A percentile compares a stretch with the other conserved stretches of the same genome.
These are phyloP conservation scores for Rhododendron williamsianum DNA, from an alignment of 148 eudicot genomes.

Conservation along the genomic window DNA sequence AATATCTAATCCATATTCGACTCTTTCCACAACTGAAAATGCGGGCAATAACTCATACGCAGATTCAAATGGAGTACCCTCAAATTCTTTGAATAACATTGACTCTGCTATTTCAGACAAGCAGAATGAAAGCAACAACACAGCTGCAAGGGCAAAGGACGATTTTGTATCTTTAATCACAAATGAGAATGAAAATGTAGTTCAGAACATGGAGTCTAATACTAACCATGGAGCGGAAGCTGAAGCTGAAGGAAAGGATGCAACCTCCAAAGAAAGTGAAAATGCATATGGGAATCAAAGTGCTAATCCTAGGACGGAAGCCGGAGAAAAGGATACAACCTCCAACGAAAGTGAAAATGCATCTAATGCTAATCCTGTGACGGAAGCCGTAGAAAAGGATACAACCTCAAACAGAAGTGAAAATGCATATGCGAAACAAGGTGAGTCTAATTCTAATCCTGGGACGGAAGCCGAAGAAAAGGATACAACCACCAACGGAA, in stretches of 20 bases:
- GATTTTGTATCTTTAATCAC: constrained; percentile 18
- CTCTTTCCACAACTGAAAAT: constrained; percentile 22
- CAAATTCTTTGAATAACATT: constrained; percentile 12
- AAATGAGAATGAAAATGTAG: not conserved
- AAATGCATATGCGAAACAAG: not conserved
- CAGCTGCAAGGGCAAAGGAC: constrained; percentile 9
- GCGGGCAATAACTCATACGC: not conserved
- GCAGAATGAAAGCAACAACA: constrained; percentile 7
- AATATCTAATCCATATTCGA: constrained; percentile 10
- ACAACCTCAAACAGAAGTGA: constrained; percentile 1
- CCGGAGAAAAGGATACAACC: not conserved
- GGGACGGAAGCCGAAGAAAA: constrained; percentile 6
- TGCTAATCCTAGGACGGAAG: not conserved
- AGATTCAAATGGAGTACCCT: constrained; percentile 15
- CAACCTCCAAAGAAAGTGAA: constrained; percentile 1
- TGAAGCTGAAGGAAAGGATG: constrained; percentile 7
- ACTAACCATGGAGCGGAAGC: constrained; percentile 3
- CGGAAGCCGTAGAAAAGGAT: constrained; percentile 1
- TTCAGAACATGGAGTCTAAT: constrained; percentile 3
- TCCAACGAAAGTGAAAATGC: not conserved
- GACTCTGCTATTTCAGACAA: not conserved
- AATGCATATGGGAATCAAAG: not conserved
- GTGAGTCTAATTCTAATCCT: constrained; percentile 9
- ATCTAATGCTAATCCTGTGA: constrained; percentile 9
- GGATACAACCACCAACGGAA: not conserved